Conservation (phyloP, 2,329 filamentous ascomycete genomes). For the Pyrenophora teres region DNA sequence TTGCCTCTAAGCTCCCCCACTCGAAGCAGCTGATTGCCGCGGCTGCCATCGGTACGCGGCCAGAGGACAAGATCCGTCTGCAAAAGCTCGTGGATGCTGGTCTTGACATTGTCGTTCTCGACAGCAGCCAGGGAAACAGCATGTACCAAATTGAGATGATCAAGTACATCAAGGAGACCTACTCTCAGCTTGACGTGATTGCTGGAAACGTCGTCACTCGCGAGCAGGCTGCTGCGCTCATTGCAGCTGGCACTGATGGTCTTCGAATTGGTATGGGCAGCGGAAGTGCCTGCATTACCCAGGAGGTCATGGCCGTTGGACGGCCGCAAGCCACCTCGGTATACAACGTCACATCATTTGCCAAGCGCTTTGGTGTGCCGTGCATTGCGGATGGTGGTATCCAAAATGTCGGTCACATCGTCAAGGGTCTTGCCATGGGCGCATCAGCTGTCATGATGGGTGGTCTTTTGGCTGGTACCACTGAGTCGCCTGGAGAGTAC, state of each 20-base stretch:
- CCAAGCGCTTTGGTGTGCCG: slow-evolving; percentile 90
- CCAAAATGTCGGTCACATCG: slow-evolving; percentile 98
- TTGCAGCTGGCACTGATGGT: slow-evolving; percentile 92
- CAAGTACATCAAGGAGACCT: slow-evolving; percentile 89
- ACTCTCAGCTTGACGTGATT: slow-evolving; percentile 88
- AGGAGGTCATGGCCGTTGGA: slow-evolving; percentile 99
- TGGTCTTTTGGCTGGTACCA: slow-evolving; percentile 93
- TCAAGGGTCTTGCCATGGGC: slow-evolving; percentile 94
- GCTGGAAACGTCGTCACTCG: slow-evolving; percentile 98
- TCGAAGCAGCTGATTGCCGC: slow-evolving; percentile 98
- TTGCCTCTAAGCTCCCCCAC: slow-evolving; percentile 92
- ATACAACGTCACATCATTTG: slow-evolving; percentile 86
- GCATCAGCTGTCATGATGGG: slow-evolving; percentile 99
- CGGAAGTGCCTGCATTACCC: slow-evolving; percentile 96
- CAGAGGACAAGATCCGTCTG: slow-evolving; percentile 87
- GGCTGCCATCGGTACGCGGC: slow-evolving; percentile 91
- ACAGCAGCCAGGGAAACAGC: slow-evolving; percentile 97
- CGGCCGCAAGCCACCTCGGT: slow-evolving; percentile 94
- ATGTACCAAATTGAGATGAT: slow-evolving; percentile 99
- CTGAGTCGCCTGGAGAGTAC: slow-evolving; percentile 94
- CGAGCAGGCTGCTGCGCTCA: slow-evolving; percentile 90
- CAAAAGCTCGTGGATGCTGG: slow-evolving; percentile 90
- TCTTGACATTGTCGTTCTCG: slow-evolving; percentile 91
- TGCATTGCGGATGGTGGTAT: slow-evolving; percentile 98
- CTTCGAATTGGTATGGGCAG: slow-evolving; percentile 99